A percentile compares a stretch with the other conserved stretches of the same genome.
These are phyloP conservation scores for Ceratocystis albifundus DNA, from an alignment of 2,329 filamentous ascomycete species.

Conservation along the genomic window DNA sequence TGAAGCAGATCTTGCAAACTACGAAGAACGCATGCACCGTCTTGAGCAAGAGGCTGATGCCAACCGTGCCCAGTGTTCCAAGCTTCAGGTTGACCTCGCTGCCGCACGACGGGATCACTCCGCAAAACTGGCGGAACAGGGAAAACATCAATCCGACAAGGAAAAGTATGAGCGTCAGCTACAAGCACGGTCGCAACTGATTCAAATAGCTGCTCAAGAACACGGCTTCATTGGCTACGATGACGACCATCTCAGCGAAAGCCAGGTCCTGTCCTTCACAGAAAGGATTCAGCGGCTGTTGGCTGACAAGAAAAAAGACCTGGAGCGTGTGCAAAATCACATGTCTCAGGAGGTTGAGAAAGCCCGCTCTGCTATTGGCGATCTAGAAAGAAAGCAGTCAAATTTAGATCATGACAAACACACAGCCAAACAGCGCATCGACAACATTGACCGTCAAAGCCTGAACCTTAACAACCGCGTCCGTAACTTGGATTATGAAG, in stretches of 20 bases:
- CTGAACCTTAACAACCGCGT: conserved; percentile 54
- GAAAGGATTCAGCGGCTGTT: conserved; percentile 63
- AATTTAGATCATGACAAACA: conserved; percentile 63
- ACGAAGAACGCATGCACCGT: conserved; percentile 59
- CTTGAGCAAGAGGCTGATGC: conserved; percentile 52
- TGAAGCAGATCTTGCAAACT: conserved; percentile 59
- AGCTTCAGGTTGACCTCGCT: conserved; percentile 45
- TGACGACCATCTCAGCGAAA: conserved; percentile 56
- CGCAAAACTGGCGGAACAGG: conserved; percentile 51
- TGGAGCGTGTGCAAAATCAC: conserved; percentile 63
- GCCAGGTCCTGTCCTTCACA: conserved; percentile 63
- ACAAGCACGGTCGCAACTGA: conserved; percentile 55
- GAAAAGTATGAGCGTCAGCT: conserved; percentile 76
- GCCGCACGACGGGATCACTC: conserved; percentile 38
- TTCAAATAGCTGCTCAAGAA: conserved; percentile 63
- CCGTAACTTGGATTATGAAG: conserved; percentile 67
- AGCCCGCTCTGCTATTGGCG: conserved; percentile 59
- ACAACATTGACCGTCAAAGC: conserved; percentile 60
- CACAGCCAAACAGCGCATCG: conserved; percentile 60
- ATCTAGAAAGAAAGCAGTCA: conserved; percentile 62
- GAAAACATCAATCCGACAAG: conserved; percentile 74
- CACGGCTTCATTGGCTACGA: conserved; percentile 81
- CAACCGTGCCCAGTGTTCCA: conserved; percentile 52
- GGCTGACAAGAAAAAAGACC: conserved; percentile 63
- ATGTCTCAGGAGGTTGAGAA: conserved; percentile 62